A percentile compares a stretch with the other conserved stretches of the same genome.
Conservation (phyloP, 2,329 filamentous ascomycete genomes). For the Bipolaris bicolor region DNA sequence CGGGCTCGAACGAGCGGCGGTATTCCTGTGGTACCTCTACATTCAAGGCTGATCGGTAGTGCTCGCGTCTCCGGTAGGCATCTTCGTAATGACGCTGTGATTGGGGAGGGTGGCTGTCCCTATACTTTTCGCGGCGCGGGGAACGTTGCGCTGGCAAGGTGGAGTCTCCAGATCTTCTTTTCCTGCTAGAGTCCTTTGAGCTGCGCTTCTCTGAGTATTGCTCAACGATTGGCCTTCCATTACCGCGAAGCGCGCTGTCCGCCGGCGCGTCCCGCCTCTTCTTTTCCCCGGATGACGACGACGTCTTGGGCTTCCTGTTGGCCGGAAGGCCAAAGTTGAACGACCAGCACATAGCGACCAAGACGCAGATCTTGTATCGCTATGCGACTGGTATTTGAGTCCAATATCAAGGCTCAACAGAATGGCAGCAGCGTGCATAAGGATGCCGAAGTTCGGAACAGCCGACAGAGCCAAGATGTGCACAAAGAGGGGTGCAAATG, state of each 20-base stretch:
- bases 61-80: slow-evolving; percentile 25
- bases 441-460: slow-evolving; percentile 38
- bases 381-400: slow-evolving; percentile 32
- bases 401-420: slow-evolving; percentile 19
- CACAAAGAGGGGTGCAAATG: slow-evolving; percentile 33
- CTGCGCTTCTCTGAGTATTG: slow-evolving; percentile 42
- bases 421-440: slow-evolving; percentile 30
- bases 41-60: slow-evolving; percentile 30
- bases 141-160: slow-evolving; percentile 26
- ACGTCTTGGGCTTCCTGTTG: slow-evolving; percentile 39
- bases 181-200: slow-evolving; percentile 34
- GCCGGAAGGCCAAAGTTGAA: slow-evolving; percentile 41
- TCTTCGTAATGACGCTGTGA: slow-evolving; percentile 27
- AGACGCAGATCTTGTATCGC: slow-evolving; percentile 30
- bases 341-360: slow-evolving; percentile 48
- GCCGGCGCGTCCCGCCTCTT: slow-evolving; percentile 38
- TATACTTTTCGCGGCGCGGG: slow-evolving; percentile 32
- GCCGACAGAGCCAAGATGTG: slow-evolving; percentile 25
- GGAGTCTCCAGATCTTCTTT: slow-evolving; percentile 34
- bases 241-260: slow-evolving; percentile 31
- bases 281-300: slow-evolving; percentile 37
- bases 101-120: slow-evolving; percentile 28
- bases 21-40: slow-evolving; percentile 39
- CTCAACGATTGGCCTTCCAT: slow-evolving; percentile 31
- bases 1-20: slow-evolving; percentile 35